phyloP scores from a whole-genome alignment of 768 basidiomycete genomes.

The Suillus paluster region DNA sequence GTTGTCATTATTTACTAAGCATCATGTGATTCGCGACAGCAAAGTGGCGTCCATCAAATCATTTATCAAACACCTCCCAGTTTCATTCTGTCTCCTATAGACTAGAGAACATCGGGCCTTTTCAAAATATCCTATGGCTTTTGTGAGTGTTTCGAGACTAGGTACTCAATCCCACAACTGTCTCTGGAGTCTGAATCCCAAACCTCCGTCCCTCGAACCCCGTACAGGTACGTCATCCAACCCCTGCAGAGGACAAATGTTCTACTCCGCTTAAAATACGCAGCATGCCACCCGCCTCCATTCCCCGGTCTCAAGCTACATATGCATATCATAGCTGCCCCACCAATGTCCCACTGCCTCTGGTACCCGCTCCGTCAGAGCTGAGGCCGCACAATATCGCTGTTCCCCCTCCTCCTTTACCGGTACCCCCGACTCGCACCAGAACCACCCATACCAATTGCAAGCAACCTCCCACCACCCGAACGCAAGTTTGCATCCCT shows the following conservation, averaged over 20 bases:
- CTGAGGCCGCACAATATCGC: slow-evolving; percentile 16
- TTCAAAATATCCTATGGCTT: too few relatives aligned
- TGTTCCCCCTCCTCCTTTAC: slow-evolving; percentile 17
- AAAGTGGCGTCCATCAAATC: too few relatives aligned
- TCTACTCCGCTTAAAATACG: neutral
- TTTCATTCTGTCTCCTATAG: too few relatives aligned
- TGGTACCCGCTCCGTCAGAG: neutral
- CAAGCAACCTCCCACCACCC: slow-evolving; percentile 13
- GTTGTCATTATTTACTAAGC: too few relatives aligned
- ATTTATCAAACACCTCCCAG: too few relatives aligned
- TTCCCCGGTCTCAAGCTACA: neutral
- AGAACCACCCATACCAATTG: neutral
- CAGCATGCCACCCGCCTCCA: neutral
- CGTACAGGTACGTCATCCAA: neutral
- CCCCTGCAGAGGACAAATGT: neutral
- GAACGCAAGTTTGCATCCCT: slow-evolving; percentile 16
- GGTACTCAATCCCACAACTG: slow-evolving; percentile 42
- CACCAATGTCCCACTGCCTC: too few relatives aligned
- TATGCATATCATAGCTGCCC: neutral
- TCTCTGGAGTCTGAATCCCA: neutral
- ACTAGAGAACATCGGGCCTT: too few relatives aligned
- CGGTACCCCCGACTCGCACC: slow-evolving; percentile 3
- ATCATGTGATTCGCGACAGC: too few relatives aligned
- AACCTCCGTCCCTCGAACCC: neutral
- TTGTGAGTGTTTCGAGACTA: too few relatives aligned